A percentile compares a stretch with the other conserved stretches of the same genome.
Evolutionary conservation across 2,329 filamentous ascomycete genomes (phyloP).

Genomic region (Fusarium hainanense): DNA sequence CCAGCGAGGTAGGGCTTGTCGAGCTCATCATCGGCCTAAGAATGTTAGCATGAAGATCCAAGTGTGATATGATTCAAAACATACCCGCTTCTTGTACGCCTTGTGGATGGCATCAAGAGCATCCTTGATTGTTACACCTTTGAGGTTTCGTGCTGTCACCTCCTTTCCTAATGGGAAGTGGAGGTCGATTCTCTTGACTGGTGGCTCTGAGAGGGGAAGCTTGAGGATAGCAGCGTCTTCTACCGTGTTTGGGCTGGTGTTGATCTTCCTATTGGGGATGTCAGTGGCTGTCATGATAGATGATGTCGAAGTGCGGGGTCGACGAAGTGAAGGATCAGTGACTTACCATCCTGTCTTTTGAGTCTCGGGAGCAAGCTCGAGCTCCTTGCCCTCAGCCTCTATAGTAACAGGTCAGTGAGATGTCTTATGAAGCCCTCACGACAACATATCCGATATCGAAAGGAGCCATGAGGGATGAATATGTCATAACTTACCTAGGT

Average conservation of each 20-base stretch:
- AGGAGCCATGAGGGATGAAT: conserved; percentile 4
- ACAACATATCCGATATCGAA: conserved; percentile 20
- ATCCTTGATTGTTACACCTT: conserved; percentile 97
- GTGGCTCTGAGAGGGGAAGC: conserved; percentile 80
- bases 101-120: conserved; percentile 95
- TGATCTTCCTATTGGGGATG: conserved; percentile 81
- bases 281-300: conserved; percentile 10
- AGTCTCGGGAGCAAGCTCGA: conserved; percentile 82
- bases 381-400: conserved; percentile 80
- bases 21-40: conserved; percentile 88
- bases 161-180: conserved; percentile 89
- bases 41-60: background rate
- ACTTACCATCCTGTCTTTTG: conserved; percentile 89
- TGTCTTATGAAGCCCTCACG: background rate
- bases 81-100: conserved; percentile 94
- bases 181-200: conserved; percentile 93
- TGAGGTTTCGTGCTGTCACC: conserved; percentile 89
- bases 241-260: conserved; percentile 80
- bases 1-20: conserved; percentile 88
- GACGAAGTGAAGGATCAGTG: background rate
- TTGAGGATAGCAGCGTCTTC: conserved; percentile 89
- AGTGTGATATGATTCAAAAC: conserved; percentile 44
- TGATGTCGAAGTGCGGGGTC: conserved; percentile 8
- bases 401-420: conserved; percentile 38
- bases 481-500: conserved; percentile 74